phyloP scores from a whole-genome alignment of 208 protist species.

The Novymonas esmeraldas region DNA sequence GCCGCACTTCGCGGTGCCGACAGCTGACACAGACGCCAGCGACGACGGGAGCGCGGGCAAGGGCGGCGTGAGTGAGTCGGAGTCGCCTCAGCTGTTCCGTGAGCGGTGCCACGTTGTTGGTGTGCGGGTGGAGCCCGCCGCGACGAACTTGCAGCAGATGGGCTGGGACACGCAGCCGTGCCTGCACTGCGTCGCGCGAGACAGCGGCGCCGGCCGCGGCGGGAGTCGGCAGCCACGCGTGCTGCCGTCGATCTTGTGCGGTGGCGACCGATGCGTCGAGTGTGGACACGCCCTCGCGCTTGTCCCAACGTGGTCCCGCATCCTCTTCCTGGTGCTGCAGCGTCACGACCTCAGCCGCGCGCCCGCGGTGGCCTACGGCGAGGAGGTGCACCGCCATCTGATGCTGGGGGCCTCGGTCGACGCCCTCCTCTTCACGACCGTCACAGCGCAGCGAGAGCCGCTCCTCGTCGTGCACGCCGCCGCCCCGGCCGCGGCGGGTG shows the following conservation, averaged over 20 bases:
- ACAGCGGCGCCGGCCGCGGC: not conserved
- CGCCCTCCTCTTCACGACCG: conserved; percentile 45
- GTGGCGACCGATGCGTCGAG: conserved; percentile 21
- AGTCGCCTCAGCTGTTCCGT: conserved; percentile 8
- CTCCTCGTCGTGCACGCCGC: conserved; percentile 59
- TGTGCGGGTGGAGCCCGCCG: conserved; percentile 40
- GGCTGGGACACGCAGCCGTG: conserved; percentile 56
- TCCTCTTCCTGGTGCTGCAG: conserved; percentile 42
- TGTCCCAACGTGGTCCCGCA: conserved; percentile 29
- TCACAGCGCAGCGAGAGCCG: conserved; percentile 39
- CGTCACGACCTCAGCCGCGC: conserved; percentile 23
- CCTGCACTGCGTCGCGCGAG: conserved; percentile 11
- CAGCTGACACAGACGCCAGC: not conserved
- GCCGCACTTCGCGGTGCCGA: conserved; percentile 11
- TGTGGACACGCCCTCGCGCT: conserved; percentile 36
- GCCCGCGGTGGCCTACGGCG: conserved; percentile 61
- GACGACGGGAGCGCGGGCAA: not conserved
- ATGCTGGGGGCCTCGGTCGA: conserved; percentile 34
- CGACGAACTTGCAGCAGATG: conserved; percentile 50
- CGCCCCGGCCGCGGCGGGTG: not conserved
- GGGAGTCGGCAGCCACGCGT: not conserved
- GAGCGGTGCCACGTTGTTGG: conserved; percentile 51
- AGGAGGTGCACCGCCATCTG: conserved; percentile 36
- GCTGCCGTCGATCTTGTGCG: conserved; percentile 36
- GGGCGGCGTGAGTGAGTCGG: not conserved